phyloP scores from a whole-genome alignment of 2,329 filamentous ascomycete species.

The Penicillium sp. region DNA sequence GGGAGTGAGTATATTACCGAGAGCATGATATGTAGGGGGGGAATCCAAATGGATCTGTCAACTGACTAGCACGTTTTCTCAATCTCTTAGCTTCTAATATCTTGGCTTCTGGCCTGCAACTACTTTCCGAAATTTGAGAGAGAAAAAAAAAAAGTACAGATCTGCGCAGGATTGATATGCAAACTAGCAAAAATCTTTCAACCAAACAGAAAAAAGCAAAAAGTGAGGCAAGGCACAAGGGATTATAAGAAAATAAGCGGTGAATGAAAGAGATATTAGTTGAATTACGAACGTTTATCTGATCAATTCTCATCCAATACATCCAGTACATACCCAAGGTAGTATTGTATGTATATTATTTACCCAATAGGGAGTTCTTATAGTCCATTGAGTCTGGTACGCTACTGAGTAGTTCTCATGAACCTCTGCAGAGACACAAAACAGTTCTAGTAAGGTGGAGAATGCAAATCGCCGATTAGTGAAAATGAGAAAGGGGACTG shows the following conservation, averaged over 20 bases:
- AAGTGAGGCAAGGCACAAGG: conserved; percentile 5
- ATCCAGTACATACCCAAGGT: neutral
- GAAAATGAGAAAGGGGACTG: conserved; percentile 14
- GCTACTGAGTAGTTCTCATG: neutral
- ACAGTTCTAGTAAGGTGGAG: conserved; percentile 18
- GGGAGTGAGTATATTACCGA: neutral
- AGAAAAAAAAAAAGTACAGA: conserved; percentile 3
- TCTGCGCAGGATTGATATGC: conserved; percentile 7
- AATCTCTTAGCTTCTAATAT: neutral
- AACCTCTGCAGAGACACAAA: conserved; percentile 12
- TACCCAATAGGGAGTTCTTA: neutral
- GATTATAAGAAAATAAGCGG: conserved; percentile 21
- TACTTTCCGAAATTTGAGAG: conserved; percentile 4
- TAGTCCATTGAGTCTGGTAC: neutral
- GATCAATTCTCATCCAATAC: conserved; percentile 12
- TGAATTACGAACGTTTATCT: conserved; percentile 21
- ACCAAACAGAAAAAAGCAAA: conserved; percentile 11
- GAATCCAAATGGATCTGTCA: conserved; percentile 20
- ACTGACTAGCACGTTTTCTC: conserved; percentile 9
- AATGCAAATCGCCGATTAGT: conserved; percentile 26
- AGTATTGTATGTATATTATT: neutral
- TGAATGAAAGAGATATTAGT: conserved; percentile 17
- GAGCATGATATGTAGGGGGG: neutral
- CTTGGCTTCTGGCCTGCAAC: neutral
- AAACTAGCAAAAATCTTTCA: conserved; percentile 3